These are phyloP conservation scores for Onygena corvina DNA, from an alignment of 2,329 filamentous ascomycete genomes.

Conservation along the genomic window DNA sequence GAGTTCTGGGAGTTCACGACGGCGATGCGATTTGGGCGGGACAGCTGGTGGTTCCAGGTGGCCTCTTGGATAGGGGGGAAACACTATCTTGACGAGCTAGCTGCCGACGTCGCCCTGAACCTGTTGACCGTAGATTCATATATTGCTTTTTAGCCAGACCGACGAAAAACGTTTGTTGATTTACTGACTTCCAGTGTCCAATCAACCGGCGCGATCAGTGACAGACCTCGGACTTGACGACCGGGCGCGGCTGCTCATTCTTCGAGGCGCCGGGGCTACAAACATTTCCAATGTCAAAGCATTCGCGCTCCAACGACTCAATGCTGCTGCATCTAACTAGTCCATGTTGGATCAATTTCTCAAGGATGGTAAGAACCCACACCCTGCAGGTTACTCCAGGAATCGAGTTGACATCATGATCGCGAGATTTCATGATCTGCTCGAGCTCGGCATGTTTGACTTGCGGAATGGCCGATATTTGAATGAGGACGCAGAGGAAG, in stretches of 20 bases:
- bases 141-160: constrained; percentile 13
- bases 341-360: constrained; percentile 14
- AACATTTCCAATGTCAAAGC: constrained; percentile 17
- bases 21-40: constrained; percentile 17
- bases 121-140: constrained; percentile 19
- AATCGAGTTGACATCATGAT: constrained; percentile 19
- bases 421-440: constrained; percentile 17
- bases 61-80: constrained; percentile 16
- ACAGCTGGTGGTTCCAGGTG: constrained; percentile 19
- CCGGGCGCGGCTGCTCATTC: constrained; percentile 13
- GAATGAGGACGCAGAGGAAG: constrained; percentile 15
- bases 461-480: constrained; percentile 17
- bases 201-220: too few species aligned
- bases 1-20: constrained; percentile 18
- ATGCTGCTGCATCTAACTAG: constrained; percentile 14
- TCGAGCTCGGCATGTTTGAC: constrained; percentile 14
- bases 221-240: constrained; percentile 9
- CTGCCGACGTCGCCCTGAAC: constrained; percentile 17
- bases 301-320: constrained; percentile 17
- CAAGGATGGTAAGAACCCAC: constrained; percentile 18
- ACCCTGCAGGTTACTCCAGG: constrained; percentile 20
- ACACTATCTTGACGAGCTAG: constrained; percentile 16
- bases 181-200: too few species aligned
- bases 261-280: constrained; percentile 9
- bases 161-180: not conserved